A percentile compares a stretch with the other conserved stretches of the same genome.
Conservation (phyloP, 495 filamentous ascomycete species). For the Neurospora sp. region DNA sequence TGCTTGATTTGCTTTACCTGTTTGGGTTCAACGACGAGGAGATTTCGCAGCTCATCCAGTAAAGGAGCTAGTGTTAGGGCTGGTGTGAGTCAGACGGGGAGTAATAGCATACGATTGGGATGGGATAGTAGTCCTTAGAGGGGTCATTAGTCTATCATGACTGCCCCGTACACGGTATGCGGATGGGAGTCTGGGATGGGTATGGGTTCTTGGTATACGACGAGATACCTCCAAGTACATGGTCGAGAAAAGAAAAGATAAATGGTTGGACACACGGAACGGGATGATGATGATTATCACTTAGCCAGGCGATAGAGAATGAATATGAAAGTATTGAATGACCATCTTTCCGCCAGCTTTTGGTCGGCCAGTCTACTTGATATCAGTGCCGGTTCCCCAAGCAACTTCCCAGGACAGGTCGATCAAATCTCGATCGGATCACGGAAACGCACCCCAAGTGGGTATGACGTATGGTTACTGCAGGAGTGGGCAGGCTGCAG, state of each 20-base stretch:
- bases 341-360: not conserved
- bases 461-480: not conserved
- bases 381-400: not conserved
- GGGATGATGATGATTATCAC: not conserved
- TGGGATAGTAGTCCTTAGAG: too few species aligned
- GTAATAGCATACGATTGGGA: not conserved
- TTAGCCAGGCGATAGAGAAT: not conserved
- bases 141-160: too few species aligned
- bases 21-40: conserved; percentile 67
- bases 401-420: not conserved
- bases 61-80: not conserved
- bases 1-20: conserved; percentile 75
- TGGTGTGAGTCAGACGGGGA: conserved; percentile 1
- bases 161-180: too few species aligned
- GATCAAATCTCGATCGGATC: not conserved
- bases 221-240: not conserved
- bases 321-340: not conserved
- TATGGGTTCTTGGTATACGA: not conserved
- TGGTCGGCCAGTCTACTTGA: not conserved
- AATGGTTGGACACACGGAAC: not conserved
- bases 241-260: not conserved
- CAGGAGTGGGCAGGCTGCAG: not conserved
- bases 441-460: not conserved
- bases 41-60: conserved; percentile 38
- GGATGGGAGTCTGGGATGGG: not conserved